phyloP scores from a whole-genome alignment of 352 stramenopile species.

The Pythium aphanidermatum region DNA sequence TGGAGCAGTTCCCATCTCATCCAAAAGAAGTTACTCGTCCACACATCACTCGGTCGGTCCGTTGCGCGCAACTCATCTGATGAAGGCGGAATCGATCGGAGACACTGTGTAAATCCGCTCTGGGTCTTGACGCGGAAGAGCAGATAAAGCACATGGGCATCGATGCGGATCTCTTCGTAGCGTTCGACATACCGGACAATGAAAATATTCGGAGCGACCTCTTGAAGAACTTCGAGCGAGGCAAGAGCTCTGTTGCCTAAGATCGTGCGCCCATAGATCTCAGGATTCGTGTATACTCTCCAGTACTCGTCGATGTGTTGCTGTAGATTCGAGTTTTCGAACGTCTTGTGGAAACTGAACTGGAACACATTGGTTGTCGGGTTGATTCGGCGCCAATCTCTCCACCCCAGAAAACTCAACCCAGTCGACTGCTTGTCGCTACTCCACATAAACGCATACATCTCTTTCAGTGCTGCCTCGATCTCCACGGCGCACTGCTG shows the following conservation, averaged over 20 bases:
- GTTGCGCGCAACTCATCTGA: no score
- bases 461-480: neutral
- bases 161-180: neutral
- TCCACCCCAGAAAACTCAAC: conserved; percentile 7
- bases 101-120: neutral
- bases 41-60: neutral
- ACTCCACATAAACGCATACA: conserved; percentile 1
- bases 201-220: neutral
- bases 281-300: conserved; percentile 1
- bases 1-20: neutral
- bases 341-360: conserved; percentile 8
- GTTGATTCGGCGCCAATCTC: conserved; percentile 1
- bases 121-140: conserved; percentile 4
- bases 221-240: neutral
- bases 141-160: conserved; percentile 1
- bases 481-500: conserved; percentile 1
- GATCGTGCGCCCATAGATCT: neutral
- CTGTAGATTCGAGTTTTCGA: neutral
- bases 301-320: conserved; percentile 2
- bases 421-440: neutral
- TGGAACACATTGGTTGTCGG: neutral
- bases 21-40: conserved; percentile 5
- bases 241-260: neutral
- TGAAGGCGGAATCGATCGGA: neutral
- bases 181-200: neutral